Evolutionary conservation across 805 yeast genomes (phyloP), one percentile per base, ranked within the genome.

Genomic region (Yarrowia yakushimensis): DNA sequence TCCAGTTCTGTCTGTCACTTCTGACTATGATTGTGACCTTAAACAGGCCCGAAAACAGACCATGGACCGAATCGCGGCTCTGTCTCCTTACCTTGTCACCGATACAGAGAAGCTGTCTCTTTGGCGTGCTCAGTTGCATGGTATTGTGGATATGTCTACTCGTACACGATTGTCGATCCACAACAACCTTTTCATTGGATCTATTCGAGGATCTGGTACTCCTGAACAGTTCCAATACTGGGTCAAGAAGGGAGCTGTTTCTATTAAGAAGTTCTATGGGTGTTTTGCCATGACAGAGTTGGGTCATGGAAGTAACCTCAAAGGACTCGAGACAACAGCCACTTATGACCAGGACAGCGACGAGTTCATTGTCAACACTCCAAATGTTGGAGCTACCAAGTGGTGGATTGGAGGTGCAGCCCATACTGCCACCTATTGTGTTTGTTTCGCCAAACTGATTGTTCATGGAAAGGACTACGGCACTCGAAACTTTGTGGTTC

Each of bases 361-460:
- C 68, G 83, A 84, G 65, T 88, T 91, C 70, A 72, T 81, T 59
- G 83, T 91, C 69, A 82, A 89, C 71, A 91, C 97, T 7, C 97
- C 97, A 0, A 88, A 90, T 71, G 73, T 88, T 62, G 91, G 94
- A 33, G 97, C 97, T 42, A 90, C 97, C 18, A 91, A 91, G 73
- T 91, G 97, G 97, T 91, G 97, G 97, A 91, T 91, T 70, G 97
- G 97, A 52, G 97, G 97, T 68, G 97, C 97, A 33, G 97, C 97
- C 10, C 96, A 89, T 74, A 86, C 96, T n/a, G 89, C 97, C 3
- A 89, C 91, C 30, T 97, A 91, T 76, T 78, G 89, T 25, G 84
- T 85, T 12, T 87, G 84, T 28, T 92, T 85, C 73, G 97, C 97
- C 6, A 80, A 97, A 65, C 79, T 92, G 66, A 82, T 88, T 60